phyloP scores from a whole-genome alignment of 441 rosid species.

The Euphorbia schlechtendalii region DNA sequence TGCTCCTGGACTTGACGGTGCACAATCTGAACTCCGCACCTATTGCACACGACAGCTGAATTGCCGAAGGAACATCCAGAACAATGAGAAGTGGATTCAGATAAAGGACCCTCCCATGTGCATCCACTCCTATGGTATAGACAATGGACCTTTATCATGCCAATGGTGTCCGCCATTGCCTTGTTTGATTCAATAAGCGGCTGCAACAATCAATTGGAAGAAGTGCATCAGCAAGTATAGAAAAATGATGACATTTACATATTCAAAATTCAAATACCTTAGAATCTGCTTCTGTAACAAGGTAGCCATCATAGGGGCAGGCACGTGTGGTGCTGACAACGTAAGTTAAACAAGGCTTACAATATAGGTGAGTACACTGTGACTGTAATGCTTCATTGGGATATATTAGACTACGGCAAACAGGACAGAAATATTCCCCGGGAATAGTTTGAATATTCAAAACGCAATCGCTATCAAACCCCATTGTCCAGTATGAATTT shows the following conservation, averaged over 20 bases:
- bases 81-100: slow-evolving; percentile 67
- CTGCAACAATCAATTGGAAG: slow-evolving; percentile 33
- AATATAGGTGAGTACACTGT: slow-evolving; percentile 70
- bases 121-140: slow-evolving; percentile 74
- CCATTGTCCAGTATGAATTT: slow-evolving; percentile 33
- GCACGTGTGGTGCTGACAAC: slow-evolving; percentile 52
- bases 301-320: slow-evolving; percentile 76
- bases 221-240: slow-evolving; percentile 1
- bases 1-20: slow-evolving; percentile 80
- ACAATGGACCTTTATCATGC: slow-evolving; percentile 53
- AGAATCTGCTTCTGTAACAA: slow-evolving; percentile 79
- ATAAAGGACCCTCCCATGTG: slow-evolving; percentile 63
- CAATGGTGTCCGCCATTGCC: slow-evolving; percentile 57
- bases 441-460: slow-evolving; percentile 60
- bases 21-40: slow-evolving; percentile 54
- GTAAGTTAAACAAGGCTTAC: slow-evolving; percentile 65
- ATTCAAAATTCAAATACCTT: slow-evolving; percentile 37
- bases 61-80: slow-evolving; percentile 63
- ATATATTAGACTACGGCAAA: slow-evolving; percentile 63
- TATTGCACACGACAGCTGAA: slow-evolving; percentile 67
- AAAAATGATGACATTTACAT: not conserved
- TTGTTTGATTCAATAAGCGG: slow-evolving; percentile 58
- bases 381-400: slow-evolving; percentile 82
- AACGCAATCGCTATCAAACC: slow-evolving; percentile 74
- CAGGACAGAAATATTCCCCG: slow-evolving; percentile 79